A percentile compares a stretch with the other conserved stretches of the same genome.
phyloP scores from a whole-genome alignment of 441 rosid species.

The Viola pubescens region DNA sequence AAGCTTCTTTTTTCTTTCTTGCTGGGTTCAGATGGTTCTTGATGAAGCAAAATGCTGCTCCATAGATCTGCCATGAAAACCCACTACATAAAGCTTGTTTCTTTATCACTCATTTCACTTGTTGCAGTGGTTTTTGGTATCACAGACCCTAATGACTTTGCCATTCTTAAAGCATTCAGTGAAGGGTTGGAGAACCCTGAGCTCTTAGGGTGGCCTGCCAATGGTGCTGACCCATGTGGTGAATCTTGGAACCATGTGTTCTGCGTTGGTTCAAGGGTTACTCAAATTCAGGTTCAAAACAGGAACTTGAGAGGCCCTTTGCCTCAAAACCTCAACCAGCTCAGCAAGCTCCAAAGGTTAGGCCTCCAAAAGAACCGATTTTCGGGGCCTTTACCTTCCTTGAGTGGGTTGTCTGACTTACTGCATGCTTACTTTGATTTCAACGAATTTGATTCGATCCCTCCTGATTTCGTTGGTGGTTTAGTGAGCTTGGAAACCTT shows the following conservation, averaged over 20 bases:
- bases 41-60: slow-evolving; percentile 13
- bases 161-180: slow-evolving; percentile 43
- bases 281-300: slow-evolving; percentile 57
- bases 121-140: slow-evolving; percentile 24
- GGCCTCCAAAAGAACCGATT: slow-evolving; percentile 58
- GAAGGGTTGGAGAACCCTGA: slow-evolving; percentile 59
- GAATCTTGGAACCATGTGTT: slow-evolving; percentile 46
- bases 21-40: slow-evolving; percentile 11
- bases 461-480: slow-evolving; percentile 50
- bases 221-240: slow-evolving; percentile 66
- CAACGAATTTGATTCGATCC: slow-evolving; percentile 55
- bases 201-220: slow-evolving; percentile 55
- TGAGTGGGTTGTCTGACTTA: slow-evolving; percentile 42
- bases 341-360: slow-evolving; percentile 37
- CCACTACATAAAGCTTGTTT: slow-evolving; percentile 19
- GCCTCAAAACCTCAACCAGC: slow-evolving; percentile 51
- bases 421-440: slow-evolving; percentile 42
- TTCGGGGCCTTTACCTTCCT: slow-evolving; percentile 50
- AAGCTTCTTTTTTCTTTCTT: slow-evolving; percentile 13
- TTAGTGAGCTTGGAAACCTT: slow-evolving; percentile 39
- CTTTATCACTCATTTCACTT: slow-evolving; percentile 17
- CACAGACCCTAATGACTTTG: slow-evolving; percentile 48
- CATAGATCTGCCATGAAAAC: slow-evolving; percentile 33
- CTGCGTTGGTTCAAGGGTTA: slow-evolving; percentile 39
- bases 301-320: slow-evolving; percentile 51